Percentiles rank a stretch among this genome's conserved stretches.
phyloP scores from a whole-genome alignment of 2,329 filamentous ascomycete genomes.

The Akanthomyces dipterigenus region DNA sequence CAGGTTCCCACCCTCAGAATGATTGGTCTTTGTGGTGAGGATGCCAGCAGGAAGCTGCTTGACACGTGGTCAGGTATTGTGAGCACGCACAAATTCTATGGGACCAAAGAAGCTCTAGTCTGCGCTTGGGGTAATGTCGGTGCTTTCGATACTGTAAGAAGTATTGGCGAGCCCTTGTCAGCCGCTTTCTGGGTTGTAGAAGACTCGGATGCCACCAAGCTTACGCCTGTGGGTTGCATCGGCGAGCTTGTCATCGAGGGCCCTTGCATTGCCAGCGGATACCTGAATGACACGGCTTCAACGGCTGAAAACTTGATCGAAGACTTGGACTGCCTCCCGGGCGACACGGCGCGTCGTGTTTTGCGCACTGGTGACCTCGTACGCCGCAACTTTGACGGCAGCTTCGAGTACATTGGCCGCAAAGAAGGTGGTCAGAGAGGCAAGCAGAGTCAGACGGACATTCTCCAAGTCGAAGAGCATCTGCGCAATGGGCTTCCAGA shows the following conservation, averaged over 20 bases:
- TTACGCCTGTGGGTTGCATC: constrained; percentile 28
- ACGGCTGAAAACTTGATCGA: constrained; percentile 3
- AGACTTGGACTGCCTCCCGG: not conserved
- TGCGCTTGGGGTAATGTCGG: not conserved
- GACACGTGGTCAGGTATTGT: not conserved
- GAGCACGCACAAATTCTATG: not conserved
- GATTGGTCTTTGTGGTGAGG: not conserved
- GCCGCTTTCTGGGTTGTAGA: not conserved
- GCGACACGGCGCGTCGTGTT: not conserved
- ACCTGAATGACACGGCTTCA: constrained; percentile 9
- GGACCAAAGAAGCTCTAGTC: not conserved
- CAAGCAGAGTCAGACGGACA: not conserved
- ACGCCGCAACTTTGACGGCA: not conserved
- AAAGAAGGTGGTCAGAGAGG: not conserved
- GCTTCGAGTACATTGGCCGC: not conserved
- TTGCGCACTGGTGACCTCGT: not conserved
- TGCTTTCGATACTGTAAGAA: not conserved
- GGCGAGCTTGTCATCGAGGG: constrained; percentile 42
- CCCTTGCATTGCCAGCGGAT: constrained; percentile 43
- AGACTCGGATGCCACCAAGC: not conserved
- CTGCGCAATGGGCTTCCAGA: not conserved
- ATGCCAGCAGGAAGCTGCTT: constrained; percentile 16
- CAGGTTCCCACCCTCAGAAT: constrained; percentile 1
- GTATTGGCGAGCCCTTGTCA: not conserved
- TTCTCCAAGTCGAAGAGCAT: not conserved